phyloP scores from a whole-genome alignment of 1,139 yeast species.

The Diutina sp. region DNA sequence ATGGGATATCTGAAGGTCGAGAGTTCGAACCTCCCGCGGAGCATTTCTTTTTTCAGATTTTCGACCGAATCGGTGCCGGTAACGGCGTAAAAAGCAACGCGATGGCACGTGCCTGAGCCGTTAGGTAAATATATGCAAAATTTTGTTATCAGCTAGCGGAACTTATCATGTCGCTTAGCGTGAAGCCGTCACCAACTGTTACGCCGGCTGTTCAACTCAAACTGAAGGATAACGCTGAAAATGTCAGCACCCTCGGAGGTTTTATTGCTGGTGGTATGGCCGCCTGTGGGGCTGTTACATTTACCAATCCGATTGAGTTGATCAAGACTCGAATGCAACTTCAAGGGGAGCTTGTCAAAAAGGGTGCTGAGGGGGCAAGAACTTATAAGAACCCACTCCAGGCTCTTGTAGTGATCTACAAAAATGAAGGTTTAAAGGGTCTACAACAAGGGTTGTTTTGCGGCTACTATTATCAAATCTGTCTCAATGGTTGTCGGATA shows the following conservation, averaged over 20 bases:
- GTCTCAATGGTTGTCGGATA: conserved; percentile 84
- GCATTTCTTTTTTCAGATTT: neutral
- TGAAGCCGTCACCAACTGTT: neutral
- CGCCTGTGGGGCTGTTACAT: conserved; percentile 95
- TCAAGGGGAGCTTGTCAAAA: conserved; percentile 68
- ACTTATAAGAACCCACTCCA: conserved; percentile 76
- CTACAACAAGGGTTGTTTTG: conserved; percentile 77
- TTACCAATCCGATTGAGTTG: conserved; percentile 90
- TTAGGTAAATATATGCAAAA: neutral
- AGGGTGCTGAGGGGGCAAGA: conserved; percentile 32
- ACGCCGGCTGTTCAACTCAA: neutral
- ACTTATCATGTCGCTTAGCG: neutral
- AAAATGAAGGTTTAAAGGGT: conserved; percentile 78
- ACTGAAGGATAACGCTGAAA: conserved; percentile 11
- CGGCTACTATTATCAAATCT: conserved; percentile 80
- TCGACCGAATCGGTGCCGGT: neutral
- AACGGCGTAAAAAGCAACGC: neutral
- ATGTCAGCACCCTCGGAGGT: conserved; percentile 61
- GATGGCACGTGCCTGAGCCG: neutral
- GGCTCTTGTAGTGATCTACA: conserved; percentile 62
- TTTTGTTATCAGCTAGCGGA: neutral
- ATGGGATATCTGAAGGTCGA: conserved; percentile 2
- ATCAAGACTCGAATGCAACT: conserved; percentile 93
- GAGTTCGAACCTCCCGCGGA: conserved; percentile 3
- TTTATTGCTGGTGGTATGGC: conserved; percentile 91